phyloP scores from a whole-genome alignment of 306 rosid genomes.

The Lathyrus oleraceus region DNA sequence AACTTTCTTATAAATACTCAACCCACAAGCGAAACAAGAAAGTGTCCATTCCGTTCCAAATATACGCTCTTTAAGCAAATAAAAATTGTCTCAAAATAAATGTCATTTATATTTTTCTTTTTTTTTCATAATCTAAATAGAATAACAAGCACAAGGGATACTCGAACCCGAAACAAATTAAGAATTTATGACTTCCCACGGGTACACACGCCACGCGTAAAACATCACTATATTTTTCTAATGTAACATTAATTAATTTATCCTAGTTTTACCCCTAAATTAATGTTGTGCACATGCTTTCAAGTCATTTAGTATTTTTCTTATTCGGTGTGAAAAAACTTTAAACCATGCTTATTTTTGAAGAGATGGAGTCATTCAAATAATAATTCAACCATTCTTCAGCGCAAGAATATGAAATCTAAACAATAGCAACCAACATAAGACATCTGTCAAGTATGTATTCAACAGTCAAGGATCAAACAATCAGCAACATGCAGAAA shows the following conservation, averaged over 20 bases:
- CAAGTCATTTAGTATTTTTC: not conserved
- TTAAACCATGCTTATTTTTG: not conserved
- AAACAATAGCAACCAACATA: too few relatives aligned
- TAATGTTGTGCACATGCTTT: not conserved
- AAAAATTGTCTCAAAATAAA: not conserved
- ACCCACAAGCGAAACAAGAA: conserved; percentile 5
- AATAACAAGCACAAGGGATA: too few relatives aligned
- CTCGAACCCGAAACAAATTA: too few relatives aligned
- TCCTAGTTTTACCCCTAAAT: not conserved
- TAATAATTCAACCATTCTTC: not conserved
- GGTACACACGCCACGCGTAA: too few relatives aligned
- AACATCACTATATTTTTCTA: not conserved
- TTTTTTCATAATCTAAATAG: too few relatives aligned
- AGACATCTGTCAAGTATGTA: too few relatives aligned
- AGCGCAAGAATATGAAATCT: not conserved
- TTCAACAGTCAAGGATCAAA: not conserved
- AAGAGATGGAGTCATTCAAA: not conserved
- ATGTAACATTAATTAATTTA: not conserved
- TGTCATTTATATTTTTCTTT: not conserved
- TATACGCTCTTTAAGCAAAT: not conserved
- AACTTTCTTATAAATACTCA: not conserved
- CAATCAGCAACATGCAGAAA: not conserved
- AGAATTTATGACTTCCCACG: too few relatives aligned
- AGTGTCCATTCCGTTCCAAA: not conserved
- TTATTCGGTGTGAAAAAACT: not conserved